These are phyloP conservation scores for Penicillium sp. DNA, from an alignment of 2,329 filamentous ascomycete species.

Conservation along the genomic window DNA sequence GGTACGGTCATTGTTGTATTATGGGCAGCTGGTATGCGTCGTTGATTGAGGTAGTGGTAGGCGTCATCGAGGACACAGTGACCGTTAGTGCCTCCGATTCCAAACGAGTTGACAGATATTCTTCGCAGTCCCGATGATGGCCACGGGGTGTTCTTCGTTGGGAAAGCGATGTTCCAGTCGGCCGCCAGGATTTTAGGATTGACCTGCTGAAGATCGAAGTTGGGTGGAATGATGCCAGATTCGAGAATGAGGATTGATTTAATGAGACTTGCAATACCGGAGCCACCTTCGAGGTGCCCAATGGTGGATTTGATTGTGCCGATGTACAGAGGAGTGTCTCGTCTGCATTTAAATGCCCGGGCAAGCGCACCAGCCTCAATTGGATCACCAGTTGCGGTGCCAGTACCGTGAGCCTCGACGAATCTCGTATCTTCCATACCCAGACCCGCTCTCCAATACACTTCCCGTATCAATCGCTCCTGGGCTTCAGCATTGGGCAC, in stretches of 20 bases:
- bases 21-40: constrained; percentile 10
- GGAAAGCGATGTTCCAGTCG: constrained; percentile 35
- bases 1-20: constrained; percentile 2
- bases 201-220: constrained; percentile 40
- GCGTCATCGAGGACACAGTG: constrained; percentile 35
- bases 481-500: constrained; percentile 41
- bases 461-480: constrained; percentile 31
- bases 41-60: constrained; percentile 19
- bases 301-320: constrained; percentile 26
- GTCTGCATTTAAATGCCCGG: constrained; percentile 22
- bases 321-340: constrained; percentile 25
- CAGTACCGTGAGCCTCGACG: constrained; percentile 35
- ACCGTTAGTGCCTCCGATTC: constrained; percentile 36
- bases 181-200: constrained; percentile 38
- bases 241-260: constrained; percentile 47
- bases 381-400: constrained; percentile 35
- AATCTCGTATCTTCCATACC: constrained; percentile 22
- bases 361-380: constrained; percentile 32
- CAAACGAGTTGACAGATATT: constrained; percentile 38
- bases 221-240: constrained; percentile 46
- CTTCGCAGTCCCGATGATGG: constrained; percentile 26
- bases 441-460: constrained; percentile 32
- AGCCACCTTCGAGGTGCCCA: constrained; percentile 31
- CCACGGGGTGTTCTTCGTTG: constrained; percentile 24
- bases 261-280: constrained; percentile 36